These are phyloP conservation scores for Suhomyces anneliseae DNA, from an alignment of 1,139 yeast genomes.

Conservation along the genomic window DNA sequence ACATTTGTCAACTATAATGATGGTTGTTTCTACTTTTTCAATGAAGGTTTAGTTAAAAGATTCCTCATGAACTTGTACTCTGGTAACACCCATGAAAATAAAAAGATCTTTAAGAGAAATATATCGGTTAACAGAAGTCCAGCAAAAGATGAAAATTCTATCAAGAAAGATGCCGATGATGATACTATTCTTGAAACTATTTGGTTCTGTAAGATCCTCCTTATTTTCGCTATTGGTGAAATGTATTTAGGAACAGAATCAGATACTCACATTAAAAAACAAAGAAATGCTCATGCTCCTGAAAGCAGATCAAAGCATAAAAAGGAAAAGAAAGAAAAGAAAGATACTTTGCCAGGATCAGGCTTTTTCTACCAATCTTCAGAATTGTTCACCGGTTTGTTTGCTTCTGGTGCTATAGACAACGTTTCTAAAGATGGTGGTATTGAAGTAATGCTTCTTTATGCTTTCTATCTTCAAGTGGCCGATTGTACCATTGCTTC, in stretches of 20 bases:
- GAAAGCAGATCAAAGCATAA: conserved; percentile 13
- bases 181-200: conserved; percentile 71
- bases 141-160: conserved; percentile 43
- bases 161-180: conserved; percentile 45
- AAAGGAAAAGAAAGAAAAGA: conserved; percentile 12
- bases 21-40: conserved; percentile 84
- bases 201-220: conserved; percentile 75
- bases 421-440: conserved; percentile 78
- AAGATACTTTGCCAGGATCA: conserved; percentile 64
- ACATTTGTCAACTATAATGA: conserved; percentile 77
- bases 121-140: conserved; percentile 25
- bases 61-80: conserved; percentile 61
- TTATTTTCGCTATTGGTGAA: conserved; percentile 82
- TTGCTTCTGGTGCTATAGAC: conserved; percentile 78
- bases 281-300: conserved; percentile 9
- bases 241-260: conserved; percentile 77
- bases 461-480: conserved; percentile 80
- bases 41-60: conserved; percentile 73
- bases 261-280: conserved; percentile 35
- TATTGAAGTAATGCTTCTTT: conserved; percentile 72
- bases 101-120: conserved; percentile 40
- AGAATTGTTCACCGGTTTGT: conserved; percentile 69
- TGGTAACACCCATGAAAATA: conserved; percentile 44
- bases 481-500: conserved; percentile 85
- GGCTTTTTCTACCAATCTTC: conserved; percentile 77